Conservation (phyloP, 2,329 filamentous ascomycete genomes). For the Cercospora sojina region DNA sequence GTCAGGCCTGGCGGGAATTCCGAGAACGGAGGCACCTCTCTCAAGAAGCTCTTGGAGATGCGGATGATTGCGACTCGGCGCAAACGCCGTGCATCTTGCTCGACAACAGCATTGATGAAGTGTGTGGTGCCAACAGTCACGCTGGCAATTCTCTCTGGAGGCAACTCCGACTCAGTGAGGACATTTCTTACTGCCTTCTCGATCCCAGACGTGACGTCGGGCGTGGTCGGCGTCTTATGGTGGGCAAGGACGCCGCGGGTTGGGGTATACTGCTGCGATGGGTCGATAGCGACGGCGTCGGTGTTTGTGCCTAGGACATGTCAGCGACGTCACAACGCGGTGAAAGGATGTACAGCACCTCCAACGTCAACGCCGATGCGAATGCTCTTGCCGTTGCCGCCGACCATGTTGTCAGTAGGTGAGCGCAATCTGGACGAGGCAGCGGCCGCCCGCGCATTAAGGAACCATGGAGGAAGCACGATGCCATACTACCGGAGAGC, state of each 20-base stretch:
- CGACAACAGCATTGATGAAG: slow-evolving; percentile 39
- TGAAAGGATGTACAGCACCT: slow-evolving; percentile 28
- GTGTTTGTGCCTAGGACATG: slow-evolving; percentile 36
- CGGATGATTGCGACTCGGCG: slow-evolving; percentile 55
- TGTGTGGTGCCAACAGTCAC: slow-evolving; percentile 55
- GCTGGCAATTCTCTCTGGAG: slow-evolving; percentile 39
- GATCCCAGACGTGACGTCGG: slow-evolving; percentile 47
- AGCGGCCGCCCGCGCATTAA: background rate
- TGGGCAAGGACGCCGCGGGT: slow-evolving; percentile 36
- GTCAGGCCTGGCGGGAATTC: slow-evolving; percentile 35
- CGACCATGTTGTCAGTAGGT: slow-evolving; percentile 5
- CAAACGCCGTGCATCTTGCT: slow-evolving; percentile 47
- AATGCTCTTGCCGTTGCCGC: slow-evolving; percentile 28
- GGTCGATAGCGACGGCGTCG: slow-evolving; percentile 38
- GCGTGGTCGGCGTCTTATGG: slow-evolving; percentile 43
- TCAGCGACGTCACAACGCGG: background rate
- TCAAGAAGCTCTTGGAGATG: slow-evolving; percentile 35
- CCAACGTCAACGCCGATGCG: slow-evolving; percentile 49
- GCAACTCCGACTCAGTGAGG: slow-evolving; percentile 38
- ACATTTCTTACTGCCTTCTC: slow-evolving; percentile 41
- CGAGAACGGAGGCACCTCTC: slow-evolving; percentile 36
- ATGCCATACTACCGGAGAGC: background rate
- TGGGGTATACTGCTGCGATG: slow-evolving; percentile 29
- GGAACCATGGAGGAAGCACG: background rate
- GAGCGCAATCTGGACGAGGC: background rate